These are phyloP conservation scores for Magnolia sinica DNA, from an alignment of 164 flowering plant genomes.

Conservation along the genomic window DNA sequence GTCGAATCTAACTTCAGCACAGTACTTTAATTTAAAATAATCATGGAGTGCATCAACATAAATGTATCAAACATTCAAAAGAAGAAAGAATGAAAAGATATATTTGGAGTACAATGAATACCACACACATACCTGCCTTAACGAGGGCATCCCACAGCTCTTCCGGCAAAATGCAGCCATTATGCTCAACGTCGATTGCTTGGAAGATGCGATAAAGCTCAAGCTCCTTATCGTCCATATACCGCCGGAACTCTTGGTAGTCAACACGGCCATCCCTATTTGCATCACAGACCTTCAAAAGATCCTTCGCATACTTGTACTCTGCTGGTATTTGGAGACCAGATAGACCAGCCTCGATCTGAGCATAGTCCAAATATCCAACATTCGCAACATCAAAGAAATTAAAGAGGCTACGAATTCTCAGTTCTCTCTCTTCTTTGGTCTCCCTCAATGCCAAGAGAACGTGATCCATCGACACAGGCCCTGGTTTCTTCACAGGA, in stretches of 20 bases:
- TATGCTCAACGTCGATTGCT: constrained; percentile 92
- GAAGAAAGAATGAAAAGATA: background rate
- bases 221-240: constrained; percentile 94
- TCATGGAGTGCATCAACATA: background rate
- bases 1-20: background rate
- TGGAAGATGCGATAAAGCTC: constrained; percentile 89
- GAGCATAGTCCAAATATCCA: constrained; percentile 68
- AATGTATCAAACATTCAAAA: background rate
- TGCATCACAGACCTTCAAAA: constrained; percentile 71
- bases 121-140: constrained; percentile 62
- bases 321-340: constrained; percentile 77
- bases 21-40: background rate
- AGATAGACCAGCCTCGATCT: constrained; percentile 78
- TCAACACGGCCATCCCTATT: constrained; percentile 82
- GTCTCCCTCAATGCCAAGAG: constrained; percentile 73
- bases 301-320: constrained; percentile 87
- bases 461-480: constrained; percentile 82
- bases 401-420: constrained; percentile 68
- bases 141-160: constrained; percentile 95
- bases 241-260: constrained; percentile 72
- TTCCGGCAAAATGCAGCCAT: constrained; percentile 91
- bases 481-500: constrained; percentile 65
- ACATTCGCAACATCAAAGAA: constrained; percentile 60
- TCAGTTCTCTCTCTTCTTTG: constrained; percentile 76
- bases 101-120: background rate